phyloP scores from a whole-genome alignment of 768 basidiomycete genomes.

The button mushroom (Agaricus bisporus) region DNA sequence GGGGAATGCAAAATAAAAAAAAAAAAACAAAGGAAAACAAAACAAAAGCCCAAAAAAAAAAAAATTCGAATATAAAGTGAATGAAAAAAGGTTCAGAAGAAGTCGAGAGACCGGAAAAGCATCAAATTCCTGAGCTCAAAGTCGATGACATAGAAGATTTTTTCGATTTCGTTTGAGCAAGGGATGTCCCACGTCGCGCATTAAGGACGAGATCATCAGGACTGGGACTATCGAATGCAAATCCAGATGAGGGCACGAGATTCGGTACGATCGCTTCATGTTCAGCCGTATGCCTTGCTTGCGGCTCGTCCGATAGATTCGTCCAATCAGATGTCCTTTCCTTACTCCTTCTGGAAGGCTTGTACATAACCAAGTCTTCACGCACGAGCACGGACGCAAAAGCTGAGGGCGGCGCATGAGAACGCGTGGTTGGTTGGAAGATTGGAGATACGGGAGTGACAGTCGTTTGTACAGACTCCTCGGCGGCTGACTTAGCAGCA shows the following conservation, averaged over 20 bases:
- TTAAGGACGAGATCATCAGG: slow-evolving; percentile 87
- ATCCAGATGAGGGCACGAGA: slow-evolving; percentile 30
- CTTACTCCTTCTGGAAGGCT: slow-evolving; percentile 28
- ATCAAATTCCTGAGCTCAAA: slow-evolving; percentile 14
- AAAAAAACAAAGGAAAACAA: slow-evolving; percentile 13
- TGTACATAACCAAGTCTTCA: slow-evolving; percentile 34
- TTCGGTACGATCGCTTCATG: slow-evolving; percentile 25
- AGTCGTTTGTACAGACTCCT: slow-evolving; percentile 33
- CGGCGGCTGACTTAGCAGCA: slow-evolving; percentile 17
- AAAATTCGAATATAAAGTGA: too few species aligned
- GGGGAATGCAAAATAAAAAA: slow-evolving; percentile 14
- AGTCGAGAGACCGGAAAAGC: not conserved
- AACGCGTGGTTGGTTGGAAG: slow-evolving; percentile 48
- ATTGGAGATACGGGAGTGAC: slow-evolving; percentile 40
- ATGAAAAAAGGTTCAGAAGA: too few species aligned
- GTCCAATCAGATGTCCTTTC: slow-evolving; percentile 24
- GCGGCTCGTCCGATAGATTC: slow-evolving; percentile 18
- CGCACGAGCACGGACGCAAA: slow-evolving; percentile 69
- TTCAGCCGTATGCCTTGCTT: slow-evolving; percentile 2
- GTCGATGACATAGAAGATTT: slow-evolving; percentile 17
- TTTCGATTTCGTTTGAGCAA: slow-evolving; percentile 13
- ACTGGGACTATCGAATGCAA: slow-evolving; percentile 78
- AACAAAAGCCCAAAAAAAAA: too few species aligned
- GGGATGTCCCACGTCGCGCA: slow-evolving; percentile 67
- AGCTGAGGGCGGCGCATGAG: slow-evolving; percentile 72